Evolutionary conservation across 1,284 basidiomycete species (phyloP).

Genomic region (Ganoderma leucocontextum): DNA sequence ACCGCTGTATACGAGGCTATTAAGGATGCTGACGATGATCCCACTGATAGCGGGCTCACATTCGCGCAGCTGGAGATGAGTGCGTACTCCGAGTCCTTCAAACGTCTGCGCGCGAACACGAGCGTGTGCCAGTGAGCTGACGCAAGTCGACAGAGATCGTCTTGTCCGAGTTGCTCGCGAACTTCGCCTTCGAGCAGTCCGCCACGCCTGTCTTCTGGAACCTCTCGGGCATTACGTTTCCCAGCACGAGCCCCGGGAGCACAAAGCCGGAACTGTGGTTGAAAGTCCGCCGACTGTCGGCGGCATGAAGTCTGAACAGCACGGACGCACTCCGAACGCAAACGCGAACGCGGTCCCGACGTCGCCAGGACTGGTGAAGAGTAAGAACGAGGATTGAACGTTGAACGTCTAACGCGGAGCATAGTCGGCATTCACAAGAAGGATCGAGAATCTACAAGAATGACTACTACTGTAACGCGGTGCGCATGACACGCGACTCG

Average conservation of each 20-base stretch:
- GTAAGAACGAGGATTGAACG: background rate
- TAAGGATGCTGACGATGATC: background rate
- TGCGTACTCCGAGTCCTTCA: slow-evolving; percentile 31
- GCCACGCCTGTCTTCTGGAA: slow-evolving; percentile 29
- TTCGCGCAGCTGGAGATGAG: slow-evolving; percentile 47
- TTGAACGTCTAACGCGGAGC: too few relatives aligned
- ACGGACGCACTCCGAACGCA: background rate
- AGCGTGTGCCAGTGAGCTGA: background rate
- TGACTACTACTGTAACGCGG: too few relatives aligned
- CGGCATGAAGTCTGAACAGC: background rate
- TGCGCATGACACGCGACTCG: too few relatives aligned
- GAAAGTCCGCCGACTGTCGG: slow-evolving; percentile 18
- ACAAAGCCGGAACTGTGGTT: slow-evolving; percentile 33
- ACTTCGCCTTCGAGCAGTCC: slow-evolving; percentile 25
- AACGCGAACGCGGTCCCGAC: background rate
- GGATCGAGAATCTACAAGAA: too few relatives aligned
- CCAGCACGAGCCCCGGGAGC: slow-evolving; percentile 29
- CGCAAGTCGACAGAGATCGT: slow-evolving; percentile 19
- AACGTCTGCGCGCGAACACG: too few relatives aligned
- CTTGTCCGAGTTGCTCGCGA: slow-evolving; percentile 23
- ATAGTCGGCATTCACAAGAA: background rate
- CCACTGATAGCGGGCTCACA: slow-evolving; percentile 39
- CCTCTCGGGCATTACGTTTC: slow-evolving; percentile 29
- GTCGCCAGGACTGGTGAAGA: background rate
- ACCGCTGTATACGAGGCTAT: background rate